Base-by-base conservation (phyloP, 23 red algal species). In the Gracilariopsis chorda region DNA sequence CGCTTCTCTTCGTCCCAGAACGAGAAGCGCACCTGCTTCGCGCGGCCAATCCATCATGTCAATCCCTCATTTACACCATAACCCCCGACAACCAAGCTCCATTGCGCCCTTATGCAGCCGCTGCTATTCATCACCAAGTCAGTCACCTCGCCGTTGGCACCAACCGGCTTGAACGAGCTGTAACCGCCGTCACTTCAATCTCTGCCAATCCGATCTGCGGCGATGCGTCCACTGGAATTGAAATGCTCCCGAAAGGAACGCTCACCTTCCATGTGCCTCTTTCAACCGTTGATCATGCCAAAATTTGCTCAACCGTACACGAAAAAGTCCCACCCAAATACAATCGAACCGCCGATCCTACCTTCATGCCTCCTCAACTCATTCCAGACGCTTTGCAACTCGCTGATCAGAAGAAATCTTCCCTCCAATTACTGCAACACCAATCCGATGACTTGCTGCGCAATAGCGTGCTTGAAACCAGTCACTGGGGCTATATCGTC, bases 401-500 rank as follows among this genome's bases (percentile, higher is more conserved):
- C 11, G 57, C 39, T 36, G 3, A 1, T 19, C 67, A 1, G 39
- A 4, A 24, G 40, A 36, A 7, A 2, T 1, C 7, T 42, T 36
- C 40, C 20, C 1, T 24, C 39, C 63, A 11, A 14, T 36, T 42
- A 21, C 37, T 73, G 16, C 5, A 19, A 17, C 39, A 36, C 1
- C 39, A 24, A n/a, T 83, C 78, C 28, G 82, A 87, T 41, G 33
- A n/a, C 25, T 35, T 87, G 48, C 62, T 87, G 62, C 48, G 43
- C 34, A 42, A 36, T 27, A 12, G 5, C 28, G 63, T 90, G 19
- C 10, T 90, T 33, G 48, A 90, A 4, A 49, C 51, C 53, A 90
- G 72, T 56, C 86, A 90, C 44, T 90, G 86, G 86, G 86, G 86
- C 41, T 90, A 65, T 55, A 40, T 90, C 27, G 70, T 68, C 6